Percentiles rank a stretch among this genome's conserved stretches.
phyloP scores from a whole-genome alignment of 2,329 filamentous ascomycete genomes.

The Sporothrix globosa region DNA sequence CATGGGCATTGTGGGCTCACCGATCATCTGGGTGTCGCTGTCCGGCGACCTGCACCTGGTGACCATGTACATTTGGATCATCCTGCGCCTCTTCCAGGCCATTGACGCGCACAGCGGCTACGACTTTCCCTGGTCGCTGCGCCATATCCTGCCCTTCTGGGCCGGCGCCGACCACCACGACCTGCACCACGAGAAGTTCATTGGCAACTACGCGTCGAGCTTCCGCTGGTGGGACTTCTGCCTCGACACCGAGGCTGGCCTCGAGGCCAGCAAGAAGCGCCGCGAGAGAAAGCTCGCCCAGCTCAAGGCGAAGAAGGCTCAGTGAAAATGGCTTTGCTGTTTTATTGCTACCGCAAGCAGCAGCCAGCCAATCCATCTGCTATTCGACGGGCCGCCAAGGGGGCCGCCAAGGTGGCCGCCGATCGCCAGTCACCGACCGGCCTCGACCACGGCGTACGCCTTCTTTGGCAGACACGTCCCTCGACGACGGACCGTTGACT shows the following conservation, averaged over 20 bases:
- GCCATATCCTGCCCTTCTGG: conserved; percentile 94
- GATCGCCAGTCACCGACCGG: neutral
- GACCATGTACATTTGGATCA: conserved; percentile 98
- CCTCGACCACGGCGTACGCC: neutral
- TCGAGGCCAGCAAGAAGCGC: conserved; percentile 81
- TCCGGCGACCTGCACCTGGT: conserved; percentile 89
- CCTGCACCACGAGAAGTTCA: conserved; percentile 95
- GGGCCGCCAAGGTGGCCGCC: neutral
- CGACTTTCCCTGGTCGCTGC: conserved; percentile 96
- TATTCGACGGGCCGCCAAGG: neutral
- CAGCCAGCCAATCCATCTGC: neutral
- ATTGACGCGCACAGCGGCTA: conserved; percentile 98
- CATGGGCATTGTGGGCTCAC: conserved; percentile 78
- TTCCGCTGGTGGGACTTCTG: conserved; percentile 99
- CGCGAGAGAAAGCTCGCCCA: conserved; percentile 74
- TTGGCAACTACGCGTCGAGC: conserved; percentile 96
- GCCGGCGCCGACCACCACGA: conserved; percentile 97
- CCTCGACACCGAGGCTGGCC: conserved; percentile 89
- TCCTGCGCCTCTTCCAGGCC: conserved; percentile 90
- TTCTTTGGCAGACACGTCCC: neutral
- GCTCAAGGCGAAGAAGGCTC: conserved; percentile 68
- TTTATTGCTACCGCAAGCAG: neutral
- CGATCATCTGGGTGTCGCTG: conserved; percentile 79
- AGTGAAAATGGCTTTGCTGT: conserved; percentile 48
- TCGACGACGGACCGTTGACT: neutral